phyloP scores from a whole-genome alignment of 2,329 filamentous ascomycete genomes.

The Microdochium paspali region DNA sequence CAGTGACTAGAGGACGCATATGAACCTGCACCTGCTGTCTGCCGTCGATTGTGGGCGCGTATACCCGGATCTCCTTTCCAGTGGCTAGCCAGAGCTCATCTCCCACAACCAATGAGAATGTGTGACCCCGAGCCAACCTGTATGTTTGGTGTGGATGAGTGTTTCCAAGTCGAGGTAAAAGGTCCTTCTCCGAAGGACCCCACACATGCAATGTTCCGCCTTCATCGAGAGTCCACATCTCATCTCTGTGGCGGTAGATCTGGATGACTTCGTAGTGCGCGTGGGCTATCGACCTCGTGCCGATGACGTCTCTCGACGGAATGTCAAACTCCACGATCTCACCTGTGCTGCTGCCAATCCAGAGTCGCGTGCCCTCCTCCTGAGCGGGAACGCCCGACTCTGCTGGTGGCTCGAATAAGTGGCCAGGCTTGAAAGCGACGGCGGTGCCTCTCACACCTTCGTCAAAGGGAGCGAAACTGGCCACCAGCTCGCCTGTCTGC shows the following conservation, averaged over 20 bases:
- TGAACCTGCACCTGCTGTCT: constrained; percentile 67
- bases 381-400: constrained; percentile 44
- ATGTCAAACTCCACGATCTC: constrained; percentile 89
- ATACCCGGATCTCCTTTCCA: constrained; percentile 81
- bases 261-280: constrained; percentile 70
- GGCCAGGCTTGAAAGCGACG: constrained; percentile 75
- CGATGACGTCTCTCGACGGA: constrained; percentile 57
- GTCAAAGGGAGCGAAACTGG: constrained; percentile 67
- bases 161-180: constrained; percentile 64
- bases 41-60: constrained; percentile 60
- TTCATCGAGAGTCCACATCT: constrained; percentile 92
- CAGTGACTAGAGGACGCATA: constrained; percentile 58
- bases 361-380: constrained; percentile 72
- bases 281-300: constrained; percentile 63
- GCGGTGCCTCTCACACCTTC: constrained; percentile 78
- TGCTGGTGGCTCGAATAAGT: not conserved
- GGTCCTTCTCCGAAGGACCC: constrained; percentile 58
- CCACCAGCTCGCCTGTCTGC: constrained; percentile 67
- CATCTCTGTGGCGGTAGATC: constrained; percentile 77
- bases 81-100: constrained; percentile 80
- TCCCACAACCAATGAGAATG: constrained; percentile 80
- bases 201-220: constrained; percentile 80
- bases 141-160: constrained; percentile 60
- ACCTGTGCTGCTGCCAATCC: constrained; percentile 83
- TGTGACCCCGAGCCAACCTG: constrained; percentile 71